Percentiles rank a stretch among this genome's conserved stretches.
These are phyloP conservation scores for Calonectria pseudoturangicola DNA, from an alignment of 2,329 filamentous ascomycete species.

Conservation along the genomic window DNA sequence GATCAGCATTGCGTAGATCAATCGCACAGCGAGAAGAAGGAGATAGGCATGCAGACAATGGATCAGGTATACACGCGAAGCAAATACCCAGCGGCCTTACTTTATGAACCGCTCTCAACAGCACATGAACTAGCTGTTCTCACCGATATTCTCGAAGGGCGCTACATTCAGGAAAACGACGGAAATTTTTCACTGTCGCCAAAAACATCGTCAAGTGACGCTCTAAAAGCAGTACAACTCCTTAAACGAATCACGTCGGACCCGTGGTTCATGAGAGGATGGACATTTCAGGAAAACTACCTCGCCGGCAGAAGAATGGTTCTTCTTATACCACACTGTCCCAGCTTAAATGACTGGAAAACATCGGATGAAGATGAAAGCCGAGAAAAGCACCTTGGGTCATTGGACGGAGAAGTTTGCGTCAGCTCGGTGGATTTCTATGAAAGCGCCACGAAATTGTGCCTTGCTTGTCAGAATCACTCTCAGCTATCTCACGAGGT, in stretches of 20 bases:
- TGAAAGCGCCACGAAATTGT: background rate
- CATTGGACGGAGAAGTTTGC: constrained; percentile 8
- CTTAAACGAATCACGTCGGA: constrained; percentile 25
- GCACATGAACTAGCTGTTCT: background rate
- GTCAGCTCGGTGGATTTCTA: constrained; percentile 15
- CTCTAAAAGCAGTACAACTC: background rate
- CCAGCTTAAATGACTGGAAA: constrained; percentile 5
- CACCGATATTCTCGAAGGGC: background rate
- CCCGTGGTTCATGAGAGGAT: constrained; percentile 23
- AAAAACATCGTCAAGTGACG: background rate
- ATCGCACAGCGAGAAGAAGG: background rate
- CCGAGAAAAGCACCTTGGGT: constrained; percentile 11
- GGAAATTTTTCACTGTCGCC: background rate
- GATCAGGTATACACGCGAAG: constrained; percentile 20
- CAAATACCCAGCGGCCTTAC: constrained; percentile 3
- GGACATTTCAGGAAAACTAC: constrained; percentile 33
- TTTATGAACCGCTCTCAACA: background rate
- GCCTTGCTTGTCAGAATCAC: background rate
- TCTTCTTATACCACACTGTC: constrained; percentile 19
- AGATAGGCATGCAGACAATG: constrained; percentile 17
- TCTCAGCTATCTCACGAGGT: background rate
- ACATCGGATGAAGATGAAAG: background rate
- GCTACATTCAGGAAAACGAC: background rate
- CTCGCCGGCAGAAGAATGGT: constrained; percentile 21
- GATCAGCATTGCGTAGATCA: constrained; percentile 21